Base-by-base conservation (phyloP, 164 flowering plant species). In the Kingdonia uniflora region DNA sequence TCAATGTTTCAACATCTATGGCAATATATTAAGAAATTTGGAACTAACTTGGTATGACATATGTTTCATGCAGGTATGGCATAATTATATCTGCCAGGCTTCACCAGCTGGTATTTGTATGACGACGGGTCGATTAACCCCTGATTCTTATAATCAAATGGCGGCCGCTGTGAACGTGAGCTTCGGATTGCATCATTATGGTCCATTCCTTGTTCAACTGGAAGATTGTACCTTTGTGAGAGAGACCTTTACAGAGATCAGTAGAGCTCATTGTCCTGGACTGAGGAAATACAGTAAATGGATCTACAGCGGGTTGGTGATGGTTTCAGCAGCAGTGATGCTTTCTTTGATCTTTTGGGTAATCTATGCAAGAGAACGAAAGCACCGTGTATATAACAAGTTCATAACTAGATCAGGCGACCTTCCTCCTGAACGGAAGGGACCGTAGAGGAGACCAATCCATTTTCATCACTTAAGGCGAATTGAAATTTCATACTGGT, bases 281-380 rank as follows among this genome's bases (percentile, higher is more conserved):
- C 65, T 94, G 52, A 58, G 73, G 20, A 54, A 42, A 26, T 69
- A 80, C 61, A 80, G 73, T 29, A 6, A 63, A 37, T 80, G 84
- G 85, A 67, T 84, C 22, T 87, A 83, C 52, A 52, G 74, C 17
- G 99, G 97, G 0, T 54, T 85, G 52, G 78, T 76, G 1, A 49
- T 85, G 74, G 92, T 85, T 35, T 80, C 99, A 14, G 73, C 68
- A 56, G 87, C 92, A n/a, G 94, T 89, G 22, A 81, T 82, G 90
- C 70, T 81, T 11, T 89, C 99, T 0, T 40, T 94, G 68, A 69
- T 87, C 26, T 77, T 87, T 57, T 89, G 97, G 99, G 82, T 87
- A 20, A 57, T 85, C 19, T 89, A 89, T 68, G 95, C 88, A 0
- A 63, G 96, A 44, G 97, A 94, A 64, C 68, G 92, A 52, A 70